Conservation (phyloP, 352 stramenopile genomes). For the Phytophthora quininea region DNA sequence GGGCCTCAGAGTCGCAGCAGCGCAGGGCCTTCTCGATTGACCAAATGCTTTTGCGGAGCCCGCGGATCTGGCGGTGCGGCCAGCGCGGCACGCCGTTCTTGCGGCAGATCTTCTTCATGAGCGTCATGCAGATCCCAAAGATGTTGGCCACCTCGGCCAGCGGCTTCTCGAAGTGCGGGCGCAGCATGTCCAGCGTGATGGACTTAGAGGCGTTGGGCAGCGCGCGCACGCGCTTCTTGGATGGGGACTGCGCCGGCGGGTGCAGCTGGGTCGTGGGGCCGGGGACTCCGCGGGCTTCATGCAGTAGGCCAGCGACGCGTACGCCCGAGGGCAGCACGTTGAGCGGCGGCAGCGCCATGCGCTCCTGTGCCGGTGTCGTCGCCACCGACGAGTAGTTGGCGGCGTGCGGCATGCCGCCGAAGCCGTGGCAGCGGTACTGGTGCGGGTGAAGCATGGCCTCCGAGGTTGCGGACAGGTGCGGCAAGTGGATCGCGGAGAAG, state of each 20-base stretch:
- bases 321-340: constrained; percentile 37
- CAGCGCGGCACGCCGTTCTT: constrained; percentile 78
- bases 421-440: constrained; percentile 29
- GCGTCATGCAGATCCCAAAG: constrained; percentile 84
- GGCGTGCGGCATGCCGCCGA: constrained; percentile 28
- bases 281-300: constrained; percentile 40
- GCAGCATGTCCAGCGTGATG: constrained; percentile 75
- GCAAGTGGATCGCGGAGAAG: constrained; percentile 31
- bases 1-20: constrained; percentile 65
- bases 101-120: constrained; percentile 88
- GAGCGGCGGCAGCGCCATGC: constrained; percentile 66
- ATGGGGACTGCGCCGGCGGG: constrained; percentile 36
- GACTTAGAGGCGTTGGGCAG: constrained; percentile 82
- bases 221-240: constrained; percentile 74
- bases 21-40: constrained; percentile 81
- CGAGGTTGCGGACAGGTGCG: constrained; percentile 20
- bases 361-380: constrained; percentile 40
- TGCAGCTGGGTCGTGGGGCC: constrained; percentile 13
- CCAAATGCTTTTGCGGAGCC: constrained; percentile 78
- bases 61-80: constrained; percentile 77
- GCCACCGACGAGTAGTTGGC: constrained; percentile 12
- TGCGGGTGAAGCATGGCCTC: constrained; percentile 27
- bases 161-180: constrained; percentile 79
- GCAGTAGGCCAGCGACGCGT: constrained; percentile 11
- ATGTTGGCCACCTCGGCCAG: constrained; percentile 73